Conservation (phyloP, 352 stramenopile species). For the Phytophthora sojae region DNA sequence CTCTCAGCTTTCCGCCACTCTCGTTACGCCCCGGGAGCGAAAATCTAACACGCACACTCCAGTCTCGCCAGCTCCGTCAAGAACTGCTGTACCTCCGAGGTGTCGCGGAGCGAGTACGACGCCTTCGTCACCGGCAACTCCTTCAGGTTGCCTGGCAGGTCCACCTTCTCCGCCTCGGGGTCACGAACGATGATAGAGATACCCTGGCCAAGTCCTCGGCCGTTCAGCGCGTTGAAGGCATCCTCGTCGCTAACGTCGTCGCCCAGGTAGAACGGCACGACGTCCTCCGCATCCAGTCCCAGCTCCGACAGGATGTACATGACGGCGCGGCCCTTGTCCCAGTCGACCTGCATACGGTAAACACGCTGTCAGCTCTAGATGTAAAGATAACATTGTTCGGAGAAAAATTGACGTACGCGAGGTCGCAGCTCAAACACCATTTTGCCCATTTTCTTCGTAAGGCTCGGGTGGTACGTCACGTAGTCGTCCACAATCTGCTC, state of each 20-base stretch:
- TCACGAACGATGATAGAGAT: constrained; percentile 75
- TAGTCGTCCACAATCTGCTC: constrained; percentile 90
- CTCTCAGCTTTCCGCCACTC: constrained; percentile 20
- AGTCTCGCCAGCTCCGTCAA: constrained; percentile 56
- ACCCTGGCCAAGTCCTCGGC: constrained; percentile 47
- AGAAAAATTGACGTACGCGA: constrained; percentile 23
- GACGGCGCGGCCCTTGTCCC: constrained; percentile 84
- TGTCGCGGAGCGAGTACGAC: constrained; percentile 67
- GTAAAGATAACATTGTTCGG: neutral
- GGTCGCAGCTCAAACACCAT: constrained; percentile 85
- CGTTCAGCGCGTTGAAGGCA: constrained; percentile 65
- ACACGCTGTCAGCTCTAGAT: neutral
- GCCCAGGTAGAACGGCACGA: constrained; percentile 85
- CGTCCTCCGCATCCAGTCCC: constrained; percentile 63
- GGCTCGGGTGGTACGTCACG: constrained; percentile 44
- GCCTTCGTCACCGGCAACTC: constrained; percentile 60
- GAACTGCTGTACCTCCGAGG: constrained; percentile 65
- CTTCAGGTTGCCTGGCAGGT: constrained; percentile 55
- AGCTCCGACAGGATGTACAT: constrained; percentile 78
- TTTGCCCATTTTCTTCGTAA: constrained; percentile 77
- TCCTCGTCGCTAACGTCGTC: constrained; percentile 87
- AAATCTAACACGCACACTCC: constrained; percentile 46
- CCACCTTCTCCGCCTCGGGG: constrained; percentile 51
- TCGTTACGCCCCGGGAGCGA: neutral
- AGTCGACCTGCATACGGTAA: constrained; percentile 55